phyloP scores from a whole-genome alignment of 352 stramenopile species.

The Pythium scleroteichum region DNA sequence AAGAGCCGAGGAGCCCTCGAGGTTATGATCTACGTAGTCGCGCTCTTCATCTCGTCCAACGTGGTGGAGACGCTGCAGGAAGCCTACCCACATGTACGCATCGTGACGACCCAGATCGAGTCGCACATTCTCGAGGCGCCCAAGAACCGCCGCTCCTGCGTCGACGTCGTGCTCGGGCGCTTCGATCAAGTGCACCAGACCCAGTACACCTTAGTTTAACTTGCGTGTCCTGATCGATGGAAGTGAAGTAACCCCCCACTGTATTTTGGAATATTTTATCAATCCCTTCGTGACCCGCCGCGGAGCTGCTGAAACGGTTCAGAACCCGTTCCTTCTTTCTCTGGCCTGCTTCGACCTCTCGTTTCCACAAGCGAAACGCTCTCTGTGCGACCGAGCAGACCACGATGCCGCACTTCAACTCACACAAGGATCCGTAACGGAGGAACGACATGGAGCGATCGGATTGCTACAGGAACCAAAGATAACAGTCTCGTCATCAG shows the following conservation, averaged over 20 bases:
- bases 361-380: too few species aligned
- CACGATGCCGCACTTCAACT: too few species aligned
- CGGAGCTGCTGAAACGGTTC: background rate
- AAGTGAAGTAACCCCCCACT: background rate
- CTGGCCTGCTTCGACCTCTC: too few species aligned
- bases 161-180: constrained; percentile 25
- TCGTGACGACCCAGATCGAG: constrained; percentile 35
- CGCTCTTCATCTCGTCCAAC: constrained; percentile 40
- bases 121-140: constrained; percentile 14
- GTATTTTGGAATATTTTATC: background rate
- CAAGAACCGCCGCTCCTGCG: constrained; percentile 24
- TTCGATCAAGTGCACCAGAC: constrained; percentile 32
- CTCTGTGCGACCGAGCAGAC: too few species aligned
- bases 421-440: too few species aligned
- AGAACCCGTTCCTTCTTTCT: too few species aligned
- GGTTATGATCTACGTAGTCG: constrained; percentile 49
- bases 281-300: background rate
- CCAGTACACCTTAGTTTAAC: constrained; percentile 22
- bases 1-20: constrained; percentile 48
- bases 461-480: too few species aligned
- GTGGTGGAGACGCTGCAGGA: constrained; percentile 38
- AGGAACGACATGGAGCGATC: too few species aligned
- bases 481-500: too few species aligned
- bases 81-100: constrained; percentile 33
- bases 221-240: background rate